Conservation (phyloP, 106 monocot genomes). For the Platanthera zijinensis region DNA sequence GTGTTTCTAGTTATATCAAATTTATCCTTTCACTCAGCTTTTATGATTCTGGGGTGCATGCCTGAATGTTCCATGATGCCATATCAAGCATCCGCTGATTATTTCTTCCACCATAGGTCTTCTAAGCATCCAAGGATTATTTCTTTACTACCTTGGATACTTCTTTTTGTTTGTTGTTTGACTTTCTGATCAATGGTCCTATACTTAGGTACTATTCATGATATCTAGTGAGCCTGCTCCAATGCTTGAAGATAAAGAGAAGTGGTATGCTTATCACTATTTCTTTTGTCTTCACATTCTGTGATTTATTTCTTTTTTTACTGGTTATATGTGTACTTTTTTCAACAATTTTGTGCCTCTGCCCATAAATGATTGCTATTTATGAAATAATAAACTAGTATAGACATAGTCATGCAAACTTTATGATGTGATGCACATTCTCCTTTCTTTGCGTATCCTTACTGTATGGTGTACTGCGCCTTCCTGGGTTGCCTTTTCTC, state of each 20-base stretch:
- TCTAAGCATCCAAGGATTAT: neutral
- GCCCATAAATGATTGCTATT: too few species aligned
- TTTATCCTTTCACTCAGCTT: neutral
- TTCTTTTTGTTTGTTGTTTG: conserved; percentile 3
- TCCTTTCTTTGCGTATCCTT: neutral
- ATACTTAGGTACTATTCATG: conserved; percentile 84
- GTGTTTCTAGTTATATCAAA: neutral
- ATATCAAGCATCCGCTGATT: neutral
- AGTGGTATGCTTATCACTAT: conserved; percentile 49
- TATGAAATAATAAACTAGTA: too few species aligned
- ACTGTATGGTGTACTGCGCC: neutral
- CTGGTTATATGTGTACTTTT: neutral
- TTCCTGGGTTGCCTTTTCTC: neutral
- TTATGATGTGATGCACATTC: neutral
- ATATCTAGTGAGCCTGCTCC: conserved; percentile 99
- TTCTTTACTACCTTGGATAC: neutral
- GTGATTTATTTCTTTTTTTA: neutral
- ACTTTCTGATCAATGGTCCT: neutral
- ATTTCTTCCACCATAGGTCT: neutral
- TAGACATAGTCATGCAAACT: too few species aligned
- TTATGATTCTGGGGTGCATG: neutral
- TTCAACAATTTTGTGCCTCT: neutral
- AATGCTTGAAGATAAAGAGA: conserved; percentile 99
- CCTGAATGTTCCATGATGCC: neutral
- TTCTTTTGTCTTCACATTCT: conserved; percentile 2